Evolutionary conservation across 306 rosid genomes (phyloP), one percentile per base, ranked within the genome.

Genomic region (Erythrophleum fordii): DNA sequence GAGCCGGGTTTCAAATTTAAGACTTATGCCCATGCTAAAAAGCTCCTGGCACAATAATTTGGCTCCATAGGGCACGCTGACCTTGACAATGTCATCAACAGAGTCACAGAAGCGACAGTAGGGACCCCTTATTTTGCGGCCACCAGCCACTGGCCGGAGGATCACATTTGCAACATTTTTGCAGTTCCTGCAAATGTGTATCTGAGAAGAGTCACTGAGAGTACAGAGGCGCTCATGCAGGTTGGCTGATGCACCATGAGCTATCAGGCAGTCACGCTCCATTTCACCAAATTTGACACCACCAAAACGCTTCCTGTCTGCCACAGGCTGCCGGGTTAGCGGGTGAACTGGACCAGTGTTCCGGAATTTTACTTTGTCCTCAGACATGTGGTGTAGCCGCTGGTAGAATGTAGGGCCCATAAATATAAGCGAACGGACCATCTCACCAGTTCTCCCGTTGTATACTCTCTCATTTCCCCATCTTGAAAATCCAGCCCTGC

Each of bases 331-430:
- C 41, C 99, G 88, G 51, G 99, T 96, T 51, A 93, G 85, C n/a
- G 99, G 99, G 78, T 96, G 99, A 67, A 96, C 98, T 0, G 99
- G 99, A 29, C 98, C 98, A 0, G 99, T 96, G 90, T 96, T 96
- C 48, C 99, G 87, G 77, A 96, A 96, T 72, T 93, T 96, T 0
- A 96, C 93, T 37, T 93, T 96, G 86, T 96, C 99, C 84, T 96
- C 99, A 3, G 99, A 86, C 99, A 96, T 96, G 85, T 96, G 99
- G 55, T 89, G 89, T 49, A 95, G 91, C 0, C 99, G 95, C 79
- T 93, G 99, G 78, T 95, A 95, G 87, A 95, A 95, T 7, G 97
- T 93, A 8, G 99, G 99, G 18, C 99, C 99, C 98, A 95, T 93
- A 52, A 95, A 95, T 68, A 95, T 91, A 14, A 95, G 96, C 0